These are phyloP conservation scores for Rhododendron ferrugineum DNA, from an alignment of 148 eudicot species.

Conservation along the genomic window DNA sequence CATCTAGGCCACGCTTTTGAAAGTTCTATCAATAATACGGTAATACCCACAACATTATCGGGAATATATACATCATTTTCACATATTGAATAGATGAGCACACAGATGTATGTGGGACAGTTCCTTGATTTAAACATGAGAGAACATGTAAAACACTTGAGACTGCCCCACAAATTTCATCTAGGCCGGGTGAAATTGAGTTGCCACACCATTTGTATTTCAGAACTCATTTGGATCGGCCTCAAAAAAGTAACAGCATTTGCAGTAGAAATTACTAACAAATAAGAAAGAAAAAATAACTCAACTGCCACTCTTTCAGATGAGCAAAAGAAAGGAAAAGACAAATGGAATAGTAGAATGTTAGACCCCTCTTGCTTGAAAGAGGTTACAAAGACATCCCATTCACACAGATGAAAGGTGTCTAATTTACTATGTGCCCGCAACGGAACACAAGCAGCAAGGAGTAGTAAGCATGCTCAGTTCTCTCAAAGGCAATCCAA, in stretches of 20 bases:
- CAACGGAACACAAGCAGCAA: slow-evolving; percentile 22
- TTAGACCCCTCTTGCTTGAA: neutral
- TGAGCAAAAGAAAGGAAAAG: neutral
- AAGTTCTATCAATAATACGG: neutral
- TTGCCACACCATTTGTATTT: neutral
- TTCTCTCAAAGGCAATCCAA: slow-evolving; percentile 20
- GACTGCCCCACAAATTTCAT: slow-evolving; percentile 2
- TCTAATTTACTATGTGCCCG: slow-evolving; percentile 13
- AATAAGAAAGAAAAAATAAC: neutral
- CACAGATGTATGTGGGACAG: neutral
- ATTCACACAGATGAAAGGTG: neutral
- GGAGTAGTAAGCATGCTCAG: slow-evolving; percentile 1
- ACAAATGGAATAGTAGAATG: neutral
- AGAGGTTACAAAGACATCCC: slow-evolving; percentile 3
- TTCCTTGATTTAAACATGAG: neutral
- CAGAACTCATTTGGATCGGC: slow-evolving; percentile 16
- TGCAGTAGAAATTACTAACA: neutral
- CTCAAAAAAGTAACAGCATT: neutral
- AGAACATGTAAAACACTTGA: slow-evolving; percentile 14
- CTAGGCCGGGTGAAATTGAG: slow-evolving; percentile 18
- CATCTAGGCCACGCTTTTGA: neutral
- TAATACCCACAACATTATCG: neutral
- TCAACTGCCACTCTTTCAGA: neutral
- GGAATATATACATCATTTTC: too few relatives aligned
- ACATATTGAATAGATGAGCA: neutral